Evolutionary conservation across 805 yeast genomes (phyloP), one percentile per base, ranked within the genome.

Genomic region (Teunomyces barrocoloradensis): DNA sequence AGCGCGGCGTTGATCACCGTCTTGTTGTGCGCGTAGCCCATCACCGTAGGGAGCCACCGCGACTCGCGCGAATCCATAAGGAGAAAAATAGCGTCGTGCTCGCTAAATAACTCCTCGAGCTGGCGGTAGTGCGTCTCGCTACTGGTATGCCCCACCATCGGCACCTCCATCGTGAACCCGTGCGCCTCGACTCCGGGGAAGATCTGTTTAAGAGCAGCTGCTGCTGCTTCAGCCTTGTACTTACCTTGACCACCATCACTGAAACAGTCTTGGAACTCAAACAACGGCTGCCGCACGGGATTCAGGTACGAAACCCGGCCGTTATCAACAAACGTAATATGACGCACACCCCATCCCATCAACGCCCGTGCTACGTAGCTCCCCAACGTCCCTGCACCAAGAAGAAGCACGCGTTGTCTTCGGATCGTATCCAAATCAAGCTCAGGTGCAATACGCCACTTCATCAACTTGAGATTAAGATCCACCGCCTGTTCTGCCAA

Each of bases 351-450:
- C 99, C 99, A 94, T 0, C 96, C 98, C 64, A 94, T 63, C 25
- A 94, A 67, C 0, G 87, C 85, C 46, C 99, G 74, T 0, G 95
- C 79, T 5, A 94, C 92, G 59, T 92, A 92, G 49, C 95, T 85
- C 0, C 99, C 99, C 6, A 95, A 73, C 2, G 99, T 94, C 5
- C 99, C 99, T 0, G 98, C 87, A 0, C 99, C 99, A n/a, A 94
- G 74, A 12, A 94, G 69, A 37, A 94, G 66, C 33, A 91, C 85
- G 53, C 77, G 84, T 9, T 85, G 78, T 13, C 65, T 49, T 53
- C 80, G 78, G 18, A 94, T 71, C 2, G 68, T 60, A 5, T 87
- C 91, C 41, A 94, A 71, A 58, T 94, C 79, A 3, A 94, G 61
- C 6, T 81, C 77, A 0, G 99, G 98, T 0, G 88, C 89, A 13